Evolutionary conservation across 1,139 yeast genomes (phyloP).

Genomic region (Kodamaea alishanica): DNA sequence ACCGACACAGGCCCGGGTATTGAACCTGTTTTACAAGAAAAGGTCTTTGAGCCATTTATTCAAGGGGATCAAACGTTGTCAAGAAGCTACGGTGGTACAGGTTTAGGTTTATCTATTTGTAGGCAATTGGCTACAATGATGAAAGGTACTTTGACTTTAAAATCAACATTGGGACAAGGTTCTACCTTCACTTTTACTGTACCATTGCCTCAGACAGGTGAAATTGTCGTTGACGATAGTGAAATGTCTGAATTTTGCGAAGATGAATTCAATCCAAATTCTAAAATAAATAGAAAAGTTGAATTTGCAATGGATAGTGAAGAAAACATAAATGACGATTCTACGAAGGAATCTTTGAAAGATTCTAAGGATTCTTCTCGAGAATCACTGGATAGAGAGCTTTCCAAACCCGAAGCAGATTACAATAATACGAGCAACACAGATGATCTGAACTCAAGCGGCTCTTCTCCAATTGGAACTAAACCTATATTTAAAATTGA

Average conservation of each 20-base stretch:
- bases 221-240: conserved; percentile 40
- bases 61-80: conserved; percentile 96
- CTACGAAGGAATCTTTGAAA: conserved; percentile 1
- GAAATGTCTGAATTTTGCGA: conserved; percentile 42
- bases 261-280: conserved; percentile 41
- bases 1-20: conserved; percentile 94
- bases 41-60: conserved; percentile 91
- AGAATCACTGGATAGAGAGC: neutral
- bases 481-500: conserved; percentile 11
- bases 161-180: conserved; percentile 71
- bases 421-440: neutral
- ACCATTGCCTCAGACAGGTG: conserved; percentile 73
- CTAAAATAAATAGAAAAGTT: conserved; percentile 37
- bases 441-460: neutral
- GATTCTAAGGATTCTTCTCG: conserved; percentile 7
- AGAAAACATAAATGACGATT: conserved; percentile 10
- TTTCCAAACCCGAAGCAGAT: neutral
- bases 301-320: conserved; percentile 25
- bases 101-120: conserved; percentile 89
- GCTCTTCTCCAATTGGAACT: conserved; percentile 3
- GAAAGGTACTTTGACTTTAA: conserved; percentile 74
- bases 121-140: conserved; percentile 85
- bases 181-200: conserved; percentile 76
- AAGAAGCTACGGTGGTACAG: conserved; percentile 92
- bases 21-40: conserved; percentile 69